Base-by-base conservation (phyloP, 164 flowering plant species). In the Kalanchoe fedtschenkoi region DNA sequence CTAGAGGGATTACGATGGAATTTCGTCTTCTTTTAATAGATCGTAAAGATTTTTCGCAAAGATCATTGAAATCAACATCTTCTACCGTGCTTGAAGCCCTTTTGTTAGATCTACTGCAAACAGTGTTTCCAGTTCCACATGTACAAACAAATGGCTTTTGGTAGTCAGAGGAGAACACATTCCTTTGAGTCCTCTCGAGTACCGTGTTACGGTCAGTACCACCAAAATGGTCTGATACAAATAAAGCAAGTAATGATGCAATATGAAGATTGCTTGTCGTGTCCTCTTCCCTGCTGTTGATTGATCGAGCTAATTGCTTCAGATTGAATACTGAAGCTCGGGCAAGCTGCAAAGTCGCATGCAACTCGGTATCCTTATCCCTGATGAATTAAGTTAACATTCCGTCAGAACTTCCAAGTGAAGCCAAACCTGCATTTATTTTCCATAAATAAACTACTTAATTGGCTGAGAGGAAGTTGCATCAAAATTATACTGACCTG, bases 161-260 rank as follows among this genome's bases (percentile, higher is more conserved):
- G 66, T 80, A 84, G 69, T 88, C 88, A 66, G 88, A 83, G 68
- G 88, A 91, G 69, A 95, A 79, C 17, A 76, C 89, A 68, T 77
- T 68, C 76, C 80, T 93, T 0, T 92, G 77, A 10, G 80, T 72
- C 74, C 67, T 78, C 72, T 77, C 80, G 61, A 87, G 60, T 64
- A 72, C 39, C 41, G 66, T 63, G 76, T 76, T 74, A 70, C 83
- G 83, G 63, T 90, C 99, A 76, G 90, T 76, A 54, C 98, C 99
- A 46, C 97, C 99, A 78, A 90, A 88, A 72, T 84, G 91, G 70
- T 87, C 86, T 9, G 97, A 95, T 39, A 95, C 97, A 81, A 83
- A 90, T 21, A 95, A 82, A 19, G 99, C 92, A 78, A 95, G 96
- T 72, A 83, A 63, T 24, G 96, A 85, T 35, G 85, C 97, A 69